These are phyloP conservation scores for Paramyrothecium roridum DNA, from an alignment of 2,329 filamentous ascomycete species.

Conservation along the genomic window DNA sequence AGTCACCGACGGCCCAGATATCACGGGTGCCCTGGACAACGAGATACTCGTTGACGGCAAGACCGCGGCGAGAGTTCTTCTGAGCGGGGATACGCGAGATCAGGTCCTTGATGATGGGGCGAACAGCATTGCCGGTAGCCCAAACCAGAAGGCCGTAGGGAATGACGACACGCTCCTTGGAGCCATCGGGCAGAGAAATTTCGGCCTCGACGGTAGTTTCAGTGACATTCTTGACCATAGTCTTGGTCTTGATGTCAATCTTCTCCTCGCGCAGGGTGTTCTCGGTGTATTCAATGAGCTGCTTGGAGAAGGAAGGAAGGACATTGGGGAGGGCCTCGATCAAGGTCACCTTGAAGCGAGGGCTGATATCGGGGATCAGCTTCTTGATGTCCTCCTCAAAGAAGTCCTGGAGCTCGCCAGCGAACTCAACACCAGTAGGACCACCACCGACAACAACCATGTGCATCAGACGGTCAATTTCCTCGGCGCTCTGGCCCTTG, in stretches of 20 bases:
- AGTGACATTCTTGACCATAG: constrained; percentile 97
- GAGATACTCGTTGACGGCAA: constrained; percentile 97
- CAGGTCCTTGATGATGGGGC: constrained; percentile 84
- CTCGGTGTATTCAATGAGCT: constrained; percentile 98
- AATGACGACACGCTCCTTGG: constrained; percentile 76
- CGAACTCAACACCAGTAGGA: constrained; percentile 96
- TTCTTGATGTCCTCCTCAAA: constrained; percentile 98
- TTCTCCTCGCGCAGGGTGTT: constrained; percentile 98
- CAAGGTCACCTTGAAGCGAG: constrained; percentile 95
- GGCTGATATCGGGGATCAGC: constrained; percentile 91
- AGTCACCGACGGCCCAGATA: constrained; percentile 97
- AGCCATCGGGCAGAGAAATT: constrained; percentile 74
- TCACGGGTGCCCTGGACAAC: constrained; percentile 96
- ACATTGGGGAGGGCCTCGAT: constrained; percentile 97
- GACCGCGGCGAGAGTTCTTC: constrained; percentile 88
- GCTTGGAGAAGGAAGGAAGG: constrained; percentile 97
- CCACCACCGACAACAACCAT: constrained; percentile 96
- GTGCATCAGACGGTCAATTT: constrained; percentile 91
- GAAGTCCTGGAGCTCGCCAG: constrained; percentile 97
- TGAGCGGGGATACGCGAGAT: constrained; percentile 91
- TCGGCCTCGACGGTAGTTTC: constrained; percentile 92
- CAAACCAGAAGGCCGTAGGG: constrained; percentile 96
- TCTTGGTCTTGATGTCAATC: constrained; percentile 97
- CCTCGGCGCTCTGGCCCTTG: constrained; percentile 88
- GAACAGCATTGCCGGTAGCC: constrained; percentile 95